Base-by-base conservation (phyloP, 371 early-diverging fungal genomes). In the Batrachochytrium dendrobatidis region DNA sequence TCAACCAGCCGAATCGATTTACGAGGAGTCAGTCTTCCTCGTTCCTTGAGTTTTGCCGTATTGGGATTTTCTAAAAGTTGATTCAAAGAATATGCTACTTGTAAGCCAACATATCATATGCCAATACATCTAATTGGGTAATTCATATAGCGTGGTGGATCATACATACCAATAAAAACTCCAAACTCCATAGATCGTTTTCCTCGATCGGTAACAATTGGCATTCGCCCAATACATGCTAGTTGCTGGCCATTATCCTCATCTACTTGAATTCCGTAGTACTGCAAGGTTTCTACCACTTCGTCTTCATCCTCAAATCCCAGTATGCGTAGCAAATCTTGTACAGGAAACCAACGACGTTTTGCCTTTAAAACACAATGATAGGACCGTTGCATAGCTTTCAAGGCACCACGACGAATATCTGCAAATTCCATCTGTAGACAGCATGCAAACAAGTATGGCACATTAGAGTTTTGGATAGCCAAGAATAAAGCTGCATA, bases 401-500 rank as follows among this genome's bases (percentile, higher is more conserved):
- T 80, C 26, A 90, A 62, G 1, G 87, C 91, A 4, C 81, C 83
- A 46, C 84, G 77, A 8, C 94, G 83, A 26, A 94, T 76, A 30
- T 78, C 79, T 0, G 76, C 68, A 69, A 94, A 90, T 53, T 83
- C 81, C 48, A 76, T 68, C 62, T 92, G 88, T 33, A 86, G 61
- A 46, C 91, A 62, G 60, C 91, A 90, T 0, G 88, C 88, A 69
- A 89, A 70, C 31, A 91, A 67, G 43, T 85, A 86, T 0, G 91
- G 77, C 1, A 86, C 85, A 0, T 59, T 51, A 0, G 66, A 64
- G 30, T 81, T 73, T 6, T 72, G 77, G 3, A 91, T 63, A 29
- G 78, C 66, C 28, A 83, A 77, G 73, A 92, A 92, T 44, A 91
- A 83, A 22, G 73, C 67, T 1, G 82, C 67, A 48, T 80, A 85